Conservation (phyloP, 495 filamentous ascomycete species). For the Hypoxylon lienhwacheense region DNA sequence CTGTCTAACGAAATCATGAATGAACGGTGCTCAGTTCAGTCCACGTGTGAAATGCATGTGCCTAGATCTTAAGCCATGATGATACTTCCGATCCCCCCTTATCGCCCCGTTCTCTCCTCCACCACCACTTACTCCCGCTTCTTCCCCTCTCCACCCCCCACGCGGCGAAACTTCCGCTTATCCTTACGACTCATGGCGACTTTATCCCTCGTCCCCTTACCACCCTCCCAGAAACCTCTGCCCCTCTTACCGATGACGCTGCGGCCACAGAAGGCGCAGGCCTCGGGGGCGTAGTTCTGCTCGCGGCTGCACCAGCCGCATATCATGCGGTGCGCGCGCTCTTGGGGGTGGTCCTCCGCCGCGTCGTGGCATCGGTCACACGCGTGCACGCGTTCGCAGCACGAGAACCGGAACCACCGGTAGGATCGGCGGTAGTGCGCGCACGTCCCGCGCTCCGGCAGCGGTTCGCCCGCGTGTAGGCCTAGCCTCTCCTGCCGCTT, state of each 20-base stretch:
- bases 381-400: conserved; percentile 62
- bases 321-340: conserved; percentile 88
- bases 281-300: conserved; percentile 79
- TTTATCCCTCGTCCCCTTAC: conserved; percentile 78
- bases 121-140: conserved; percentile 23
- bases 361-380: conserved; percentile 88
- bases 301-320: conserved; percentile 83
- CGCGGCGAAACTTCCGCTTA: conserved; percentile 68
- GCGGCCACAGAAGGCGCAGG: conserved; percentile 76
- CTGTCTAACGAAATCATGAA: no score
- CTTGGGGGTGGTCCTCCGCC: conserved; percentile 69
- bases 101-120: conserved; percentile 1
- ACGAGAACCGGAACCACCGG: conserved; percentile 80
- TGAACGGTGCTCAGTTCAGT: no score
- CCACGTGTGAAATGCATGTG: no score
- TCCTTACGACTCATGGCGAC: conserved; percentile 72
- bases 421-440: conserved; percentile 77
- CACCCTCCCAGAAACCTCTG: conserved; percentile 89
- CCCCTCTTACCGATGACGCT: conserved; percentile 65
- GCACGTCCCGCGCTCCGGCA: conserved; percentile 75
- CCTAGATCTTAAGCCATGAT: no score
- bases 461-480: conserved; percentile 74
- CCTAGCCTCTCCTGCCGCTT: conserved; percentile 74
- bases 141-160: conserved; percentile 39
- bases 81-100: background rate